phyloP scores from a whole-genome alignment of 2,329 filamentous ascomycete genomes.

The Chaetomium olivaceum region DNA sequence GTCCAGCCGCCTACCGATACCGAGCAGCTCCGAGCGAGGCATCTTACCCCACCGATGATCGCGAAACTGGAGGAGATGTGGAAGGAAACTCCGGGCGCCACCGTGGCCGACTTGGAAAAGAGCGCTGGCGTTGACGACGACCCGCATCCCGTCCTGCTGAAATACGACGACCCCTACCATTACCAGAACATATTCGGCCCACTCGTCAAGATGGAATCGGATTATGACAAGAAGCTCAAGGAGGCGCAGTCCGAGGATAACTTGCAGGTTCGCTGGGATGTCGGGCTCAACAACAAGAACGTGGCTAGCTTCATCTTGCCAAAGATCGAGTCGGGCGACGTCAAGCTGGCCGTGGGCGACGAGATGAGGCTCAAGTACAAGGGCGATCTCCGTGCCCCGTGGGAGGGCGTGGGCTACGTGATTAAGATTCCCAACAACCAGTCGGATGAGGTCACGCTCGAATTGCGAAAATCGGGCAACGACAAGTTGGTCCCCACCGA shows the following conservation, averaged over 20 bases:
- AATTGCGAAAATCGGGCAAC: slow-evolving; percentile 89
- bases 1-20: slow-evolving; percentile 86
- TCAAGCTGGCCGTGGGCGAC: slow-evolving; percentile 95
- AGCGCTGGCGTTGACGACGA: slow-evolving; percentile 91
- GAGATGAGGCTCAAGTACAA: slow-evolving; percentile 98
- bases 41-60: slow-evolving; percentile 91
- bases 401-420: slow-evolving; percentile 98
- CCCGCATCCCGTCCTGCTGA: slow-evolving; percentile 84
- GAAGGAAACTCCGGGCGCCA: slow-evolving; percentile 91
- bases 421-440: slow-evolving; percentile 99
- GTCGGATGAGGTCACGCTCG: slow-evolving; percentile 94
- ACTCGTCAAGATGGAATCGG: slow-evolving; percentile 97
- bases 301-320: slow-evolving; percentile 92
- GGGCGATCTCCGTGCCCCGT: slow-evolving; percentile 84
- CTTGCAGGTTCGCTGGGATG: slow-evolving; percentile 91
- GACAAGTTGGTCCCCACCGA: slow-evolving; percentile 96
- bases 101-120: slow-evolving; percentile 88
- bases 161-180: slow-evolving; percentile 96
- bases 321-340: slow-evolving; percentile 95
- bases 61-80: slow-evolving; percentile 96
- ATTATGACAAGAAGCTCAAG: slow-evolving; percentile 98
- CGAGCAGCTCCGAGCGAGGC: slow-evolving; percentile 91
- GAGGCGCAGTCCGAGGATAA: slow-evolving; percentile 97
- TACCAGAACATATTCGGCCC: slow-evolving; percentile 99
- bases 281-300: slow-evolving; percentile 95